Evolutionary conservation across 2,329 filamentous ascomycete genomes (phyloP), one percentile per base, ranked within the genome.

Genomic region (Chaetomium sp.): DNA sequence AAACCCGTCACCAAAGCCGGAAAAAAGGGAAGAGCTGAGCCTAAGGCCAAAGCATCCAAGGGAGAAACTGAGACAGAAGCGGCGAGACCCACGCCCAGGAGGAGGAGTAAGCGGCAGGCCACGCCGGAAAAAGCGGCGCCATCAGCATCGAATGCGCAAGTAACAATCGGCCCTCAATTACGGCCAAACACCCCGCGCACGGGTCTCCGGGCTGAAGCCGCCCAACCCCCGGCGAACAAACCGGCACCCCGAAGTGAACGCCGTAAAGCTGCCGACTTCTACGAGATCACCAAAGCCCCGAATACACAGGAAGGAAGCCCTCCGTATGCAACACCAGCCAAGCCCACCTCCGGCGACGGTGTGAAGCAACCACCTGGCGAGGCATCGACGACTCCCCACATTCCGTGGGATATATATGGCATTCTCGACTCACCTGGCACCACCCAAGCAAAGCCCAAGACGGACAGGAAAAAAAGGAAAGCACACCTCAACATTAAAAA

Each of bases 321-420:
- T 16, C 13, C 8, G 16, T 5, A 29, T 42, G 4, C 38, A n/a
- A 5, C 6, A n/a, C 25, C 31, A 7, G 10, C 29, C 2, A 12
- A 33, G 27, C 19, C 21, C 4, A n/a, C 38, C 0, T 4, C 16
- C 38, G 16, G 19, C 0, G 6, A n/a, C 16, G 19, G 5, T 7
- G 38, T 42, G 16, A 42, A 42, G 16, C 13, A n/a, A 2, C 3
- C 19, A 16, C 13, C 38, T 42, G 38, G 5, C 16, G 13, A 16
- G 16, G 16, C 16, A n/a, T 16, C 38, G 4, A 3, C 16, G 19
- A 4, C 21, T 2, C 55, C 61, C 1, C 33, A 12, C 4, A 58
- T 58, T 3, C 61, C 54, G 2, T 63, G 61, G 61, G 25, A 58
- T 3, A 33, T 53, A 1, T 63, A 63, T 25, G 55, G 33, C 45